These are phyloP conservation scores for Melampsora larici-populina DNA, from an alignment of 1,284 basidiomycete genomes.

Conservation along the genomic window DNA sequence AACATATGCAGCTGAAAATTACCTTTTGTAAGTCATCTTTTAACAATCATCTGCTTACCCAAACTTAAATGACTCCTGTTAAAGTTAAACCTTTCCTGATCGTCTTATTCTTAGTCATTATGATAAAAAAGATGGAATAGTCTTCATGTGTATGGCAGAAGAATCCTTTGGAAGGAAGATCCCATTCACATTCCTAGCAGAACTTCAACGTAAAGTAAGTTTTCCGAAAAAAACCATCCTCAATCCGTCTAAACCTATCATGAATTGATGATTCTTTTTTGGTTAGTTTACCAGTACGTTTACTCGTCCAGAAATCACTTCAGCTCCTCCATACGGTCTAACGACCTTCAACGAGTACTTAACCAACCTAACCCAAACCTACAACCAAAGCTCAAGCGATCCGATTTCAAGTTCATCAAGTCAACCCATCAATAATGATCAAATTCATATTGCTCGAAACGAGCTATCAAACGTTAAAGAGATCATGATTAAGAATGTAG, in stretches of 20 bases:
- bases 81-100: constrained; percentile 7
- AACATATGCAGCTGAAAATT: constrained; percentile 61
- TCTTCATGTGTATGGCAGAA: constrained; percentile 87
- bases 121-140: constrained; percentile 61
- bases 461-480: constrained; percentile 92
- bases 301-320: constrained; percentile 54
- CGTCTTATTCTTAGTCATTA: constrained; percentile 74
- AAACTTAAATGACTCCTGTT: constrained; percentile 42
- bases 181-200: constrained; percentile 87
- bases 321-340: constrained; percentile 56
- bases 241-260: background rate
- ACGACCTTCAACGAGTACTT: constrained; percentile 56
- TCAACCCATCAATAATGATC: constrained; percentile 61
- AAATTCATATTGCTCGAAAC: constrained; percentile 79
- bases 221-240: background rate
- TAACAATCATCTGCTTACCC: background rate
- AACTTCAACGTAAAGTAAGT: constrained; percentile 69
- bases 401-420: constrained; percentile 66
- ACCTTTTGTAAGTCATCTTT: constrained; percentile 23
- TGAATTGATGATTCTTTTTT: background rate
- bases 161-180: constrained; percentile 71
- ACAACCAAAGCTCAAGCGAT: constrained; percentile 76
- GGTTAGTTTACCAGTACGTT: constrained; percentile 62
- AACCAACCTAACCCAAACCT: constrained; percentile 62
- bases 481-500: constrained; percentile 72